A percentile compares a stretch with the other conserved stretches of the same genome.
Conservation (phyloP, 2,329 filamentous ascomycete species). For the Pezicula rhizophila region DNA sequence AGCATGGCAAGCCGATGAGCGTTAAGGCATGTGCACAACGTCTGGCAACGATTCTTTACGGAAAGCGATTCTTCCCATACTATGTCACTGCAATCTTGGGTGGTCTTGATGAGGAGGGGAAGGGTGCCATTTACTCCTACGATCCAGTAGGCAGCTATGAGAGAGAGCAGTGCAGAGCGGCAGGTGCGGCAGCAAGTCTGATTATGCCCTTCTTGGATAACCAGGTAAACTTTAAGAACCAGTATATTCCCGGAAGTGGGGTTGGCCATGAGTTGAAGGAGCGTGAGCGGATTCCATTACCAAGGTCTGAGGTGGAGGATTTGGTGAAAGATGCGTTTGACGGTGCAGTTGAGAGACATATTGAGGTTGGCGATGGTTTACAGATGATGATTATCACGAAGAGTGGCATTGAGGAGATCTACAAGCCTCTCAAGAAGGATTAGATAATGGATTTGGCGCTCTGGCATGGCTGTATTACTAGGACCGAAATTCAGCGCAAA, state of each 20-base stretch:
- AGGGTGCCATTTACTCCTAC: constrained; percentile 92
- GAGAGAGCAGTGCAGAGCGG: constrained; percentile 90
- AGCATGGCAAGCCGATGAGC: constrained; percentile 93
- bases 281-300: constrained; percentile 63
- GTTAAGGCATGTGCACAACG: constrained; percentile 93
- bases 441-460: constrained; percentile 36
- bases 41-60: constrained; percentile 90
- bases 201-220: constrained; percentile 99
- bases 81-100: constrained; percentile 93
- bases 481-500: constrained; percentile 3
- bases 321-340: constrained; percentile 97
- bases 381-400: constrained; percentile 93
- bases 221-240: constrained; percentile 99
- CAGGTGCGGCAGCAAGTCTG: constrained; percentile 83
- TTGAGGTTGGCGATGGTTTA: constrained; percentile 93
- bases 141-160: constrained; percentile 98
- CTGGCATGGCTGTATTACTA: constrained; percentile 12
- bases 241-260: constrained; percentile 84
- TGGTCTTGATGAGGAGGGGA: constrained; percentile 89
- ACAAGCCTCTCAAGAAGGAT: constrained; percentile 82
- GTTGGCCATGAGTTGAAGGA: constrained; percentile 74
- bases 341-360: constrained; percentile 95
- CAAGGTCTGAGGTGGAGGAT: constrained; percentile 69
- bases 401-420: constrained; percentile 81
- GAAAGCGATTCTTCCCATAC: constrained; percentile 98